A percentile compares a stretch with the other conserved stretches of the same genome.
Evolutionary conservation across 1,284 basidiomycete species (phyloP).

Genomic region (Ustilago bromivora): DNA sequence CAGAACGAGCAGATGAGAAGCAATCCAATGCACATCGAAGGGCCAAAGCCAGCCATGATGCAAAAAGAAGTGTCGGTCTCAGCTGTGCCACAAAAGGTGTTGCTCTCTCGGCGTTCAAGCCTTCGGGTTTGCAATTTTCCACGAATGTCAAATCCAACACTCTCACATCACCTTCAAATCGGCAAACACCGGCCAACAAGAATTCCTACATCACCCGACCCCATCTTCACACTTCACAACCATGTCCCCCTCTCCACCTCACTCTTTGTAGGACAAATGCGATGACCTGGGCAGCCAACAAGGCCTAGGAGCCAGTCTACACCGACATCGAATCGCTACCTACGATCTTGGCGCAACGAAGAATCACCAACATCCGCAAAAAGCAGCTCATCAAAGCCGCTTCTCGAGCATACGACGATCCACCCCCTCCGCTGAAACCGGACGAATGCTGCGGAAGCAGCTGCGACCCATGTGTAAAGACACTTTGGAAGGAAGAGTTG

Average conservation of each 20-base stretch:
- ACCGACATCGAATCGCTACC: conserved; percentile 38
- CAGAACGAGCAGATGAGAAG: not conserved
- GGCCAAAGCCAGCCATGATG: not conserved
- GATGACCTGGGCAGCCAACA: conserved; percentile 40
- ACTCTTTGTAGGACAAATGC: not conserved
- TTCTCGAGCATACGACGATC: conserved; percentile 37
- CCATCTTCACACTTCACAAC: not conserved
- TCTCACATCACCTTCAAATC: not conserved
- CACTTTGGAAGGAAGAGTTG: conserved; percentile 57
- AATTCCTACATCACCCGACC: not conserved
- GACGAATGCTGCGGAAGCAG: conserved; percentile 58
- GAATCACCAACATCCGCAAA: conserved; percentile 50
- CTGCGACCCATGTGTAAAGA: conserved; percentile 60
- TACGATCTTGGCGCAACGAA: conserved; percentile 35
- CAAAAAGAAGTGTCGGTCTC: not conserved
- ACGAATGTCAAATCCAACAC: not conserved
- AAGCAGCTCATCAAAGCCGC: conserved; percentile 59
- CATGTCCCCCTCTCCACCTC: not conserved
- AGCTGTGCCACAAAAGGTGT: not conserved
- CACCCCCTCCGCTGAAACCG: conserved; percentile 53
- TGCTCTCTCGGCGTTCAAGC: conserved; percentile 7
- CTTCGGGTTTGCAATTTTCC: not conserved
- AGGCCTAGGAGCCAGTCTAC: conserved; percentile 34
- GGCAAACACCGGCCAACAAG: not conserved
- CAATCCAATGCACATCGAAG: not conserved